Percentiles rank a stretch among this genome's conserved stretches.
Evolutionary conservation across 2,329 filamentous ascomycete species (phyloP).

Genomic region (Dryadomyces quercus-mongolicae): DNA sequence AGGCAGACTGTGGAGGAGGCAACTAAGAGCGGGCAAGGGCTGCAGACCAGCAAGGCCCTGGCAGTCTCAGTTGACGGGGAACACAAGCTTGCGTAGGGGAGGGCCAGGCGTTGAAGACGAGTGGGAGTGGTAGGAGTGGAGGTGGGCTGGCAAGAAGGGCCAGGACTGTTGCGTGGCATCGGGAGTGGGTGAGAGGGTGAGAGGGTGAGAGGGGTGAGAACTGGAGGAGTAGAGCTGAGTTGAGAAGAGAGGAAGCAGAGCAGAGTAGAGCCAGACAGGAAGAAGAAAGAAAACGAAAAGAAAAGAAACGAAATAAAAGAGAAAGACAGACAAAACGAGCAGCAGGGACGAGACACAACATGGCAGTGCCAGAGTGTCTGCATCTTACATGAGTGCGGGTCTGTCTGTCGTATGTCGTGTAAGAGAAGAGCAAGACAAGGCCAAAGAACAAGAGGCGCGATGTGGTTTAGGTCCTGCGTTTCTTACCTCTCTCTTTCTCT

Average conservation of each 20-base stretch:
- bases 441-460: not conserved
- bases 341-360: not conserved
- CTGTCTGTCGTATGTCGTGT: not conserved
- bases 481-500: not conserved
- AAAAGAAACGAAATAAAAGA: not conserved
- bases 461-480: not conserved
- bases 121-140: not conserved
- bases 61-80: conserved; percentile 8
- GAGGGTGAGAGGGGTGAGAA: too few relatives aligned
- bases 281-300: not conserved
- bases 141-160: not conserved
- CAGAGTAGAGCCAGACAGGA: not conserved
- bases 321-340: not conserved
- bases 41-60: conserved; percentile 1
- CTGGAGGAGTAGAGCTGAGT: not conserved
- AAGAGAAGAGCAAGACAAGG: not conserved
- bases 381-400: not conserved
- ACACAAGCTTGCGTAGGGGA: conserved; percentile 11
- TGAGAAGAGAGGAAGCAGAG: not conserved
- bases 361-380: not conserved
- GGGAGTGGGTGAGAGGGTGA: not conserved
- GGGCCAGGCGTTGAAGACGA: not conserved
- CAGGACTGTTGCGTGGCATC: not conserved
- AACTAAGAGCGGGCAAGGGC: not conserved
- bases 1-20: not conserved